A percentile compares a stretch with the other conserved stretches of the same genome.
Conservation (phyloP, 83 land plant genomes). For the Diphasiastrum complanatum region DNA sequence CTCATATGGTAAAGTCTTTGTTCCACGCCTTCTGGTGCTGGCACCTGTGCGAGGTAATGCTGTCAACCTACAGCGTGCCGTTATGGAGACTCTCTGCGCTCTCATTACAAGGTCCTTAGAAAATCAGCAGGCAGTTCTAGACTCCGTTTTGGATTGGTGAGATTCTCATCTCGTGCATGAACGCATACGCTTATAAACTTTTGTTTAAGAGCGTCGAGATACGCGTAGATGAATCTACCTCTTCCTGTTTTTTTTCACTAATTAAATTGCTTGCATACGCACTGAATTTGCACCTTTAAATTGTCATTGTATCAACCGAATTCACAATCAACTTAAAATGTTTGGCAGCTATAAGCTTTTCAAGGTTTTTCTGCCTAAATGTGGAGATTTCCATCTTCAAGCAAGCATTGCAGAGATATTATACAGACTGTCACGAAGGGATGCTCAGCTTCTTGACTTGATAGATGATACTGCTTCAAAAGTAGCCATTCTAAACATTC, state of each 20-base stretch:
- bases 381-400: conserved; percentile 34
- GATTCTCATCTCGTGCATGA: background rate
- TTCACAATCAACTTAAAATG: too few species aligned
- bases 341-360: conserved; percentile 23
- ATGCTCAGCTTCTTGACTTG: conserved; percentile 8
- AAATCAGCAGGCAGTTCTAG: conserved; percentile 18
- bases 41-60: conserved; percentile 4
- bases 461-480: conserved; percentile 12
- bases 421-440: conserved; percentile 18
- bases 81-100: conserved; percentile 28
- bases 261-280: background rate
- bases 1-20: conserved; percentile 21
- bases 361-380: conserved; percentile 21
- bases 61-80: conserved; percentile 22
- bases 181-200: too few species aligned
- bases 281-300: background rate
- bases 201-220: background rate
- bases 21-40: conserved; percentile 17
- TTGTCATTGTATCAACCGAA: too few species aligned
- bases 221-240: background rate
- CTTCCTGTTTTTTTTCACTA: background rate
- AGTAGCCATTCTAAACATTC: conserved; percentile 14
- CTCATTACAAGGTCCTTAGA: conserved; percentile 19
- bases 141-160: conserved; percentile 14
- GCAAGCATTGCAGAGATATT: conserved; percentile 28